Evolutionary conservation across 768 basidiomycete genomes (phyloP).

Genomic region (Leccinum olivaceopallidum): DNA sequence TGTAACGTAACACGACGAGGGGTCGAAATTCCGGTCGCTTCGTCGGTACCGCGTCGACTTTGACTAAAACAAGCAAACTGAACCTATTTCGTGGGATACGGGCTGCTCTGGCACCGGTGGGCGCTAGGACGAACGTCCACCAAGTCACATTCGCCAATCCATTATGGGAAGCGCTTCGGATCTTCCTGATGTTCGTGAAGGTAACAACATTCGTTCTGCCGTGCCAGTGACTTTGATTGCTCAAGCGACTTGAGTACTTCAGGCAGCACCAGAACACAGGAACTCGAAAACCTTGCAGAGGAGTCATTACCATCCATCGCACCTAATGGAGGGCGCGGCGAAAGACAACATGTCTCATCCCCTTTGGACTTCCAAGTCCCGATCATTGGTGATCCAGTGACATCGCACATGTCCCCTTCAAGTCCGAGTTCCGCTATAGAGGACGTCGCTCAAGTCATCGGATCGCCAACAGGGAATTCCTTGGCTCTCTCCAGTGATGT

Average conservation of each 20-base stretch:
- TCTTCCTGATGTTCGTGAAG: neutral
- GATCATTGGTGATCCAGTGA: neutral
- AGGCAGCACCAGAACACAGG: neutral
- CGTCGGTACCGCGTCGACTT: neutral
- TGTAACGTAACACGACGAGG: neutral
- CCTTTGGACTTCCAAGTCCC: slow-evolving; percentile 1
- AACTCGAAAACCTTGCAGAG: neutral
- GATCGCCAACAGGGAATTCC: neutral
- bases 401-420: neutral
- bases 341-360: neutral
- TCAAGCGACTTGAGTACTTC: neutral
- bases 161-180: neutral
- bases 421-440: neutral
- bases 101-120: neutral
- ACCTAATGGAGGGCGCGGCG: neutral
- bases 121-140: slow-evolving; percentile 6
- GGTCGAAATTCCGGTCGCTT: neutral
- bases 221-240: neutral
- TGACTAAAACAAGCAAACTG: neutral
- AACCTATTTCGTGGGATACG: neutral
- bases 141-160: neutral
- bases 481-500: neutral
- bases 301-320: neutral
- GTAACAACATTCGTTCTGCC: neutral
- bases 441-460: neutral